Evolutionary conservation across 306 rosid genomes (phyloP).

Genomic region (Prunus padus): DNA sequence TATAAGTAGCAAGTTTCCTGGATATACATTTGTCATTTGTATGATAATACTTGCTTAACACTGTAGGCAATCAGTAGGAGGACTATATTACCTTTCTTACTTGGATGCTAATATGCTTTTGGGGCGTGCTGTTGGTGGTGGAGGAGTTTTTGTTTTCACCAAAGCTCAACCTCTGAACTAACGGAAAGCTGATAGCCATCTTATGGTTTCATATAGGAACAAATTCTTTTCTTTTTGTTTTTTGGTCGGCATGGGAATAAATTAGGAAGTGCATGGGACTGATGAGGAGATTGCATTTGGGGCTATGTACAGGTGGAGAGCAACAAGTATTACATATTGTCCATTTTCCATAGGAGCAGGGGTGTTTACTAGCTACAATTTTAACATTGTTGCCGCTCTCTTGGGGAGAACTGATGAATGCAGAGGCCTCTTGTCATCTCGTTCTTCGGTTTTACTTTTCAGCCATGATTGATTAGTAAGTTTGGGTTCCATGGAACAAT

Average conservation of each 20-base stretch:
- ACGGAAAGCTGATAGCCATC: constrained; percentile 11
- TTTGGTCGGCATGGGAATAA: background rate
- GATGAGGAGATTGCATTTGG: background rate
- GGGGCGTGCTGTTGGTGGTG: constrained; percentile 97
- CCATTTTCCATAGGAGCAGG: background rate
- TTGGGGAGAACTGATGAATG: background rate
- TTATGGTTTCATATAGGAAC: background rate
- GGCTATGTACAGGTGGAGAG: background rate
- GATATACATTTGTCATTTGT: constrained; percentile 2
- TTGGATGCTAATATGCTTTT: constrained; percentile 82
- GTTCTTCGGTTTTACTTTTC: background rate
- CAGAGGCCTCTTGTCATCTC: background rate
- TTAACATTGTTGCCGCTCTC: background rate
- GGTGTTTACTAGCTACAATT: background rate
- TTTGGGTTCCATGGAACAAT: background rate
- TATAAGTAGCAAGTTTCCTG: background rate
- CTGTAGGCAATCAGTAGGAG: constrained; percentile 70
- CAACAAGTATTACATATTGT: background rate
- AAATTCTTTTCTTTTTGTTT: background rate
- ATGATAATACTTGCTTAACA: constrained; percentile 1
- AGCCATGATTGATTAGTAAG: background rate
- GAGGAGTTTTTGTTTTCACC: constrained; percentile 85
- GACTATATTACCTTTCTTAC: constrained; percentile 85
- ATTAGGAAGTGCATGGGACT: background rate
- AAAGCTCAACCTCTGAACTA: constrained; percentile 69